Evolutionary conservation across 176 grass and related monocot genomes (phyloP).

Genomic region (Raddia guianensis): DNA sequence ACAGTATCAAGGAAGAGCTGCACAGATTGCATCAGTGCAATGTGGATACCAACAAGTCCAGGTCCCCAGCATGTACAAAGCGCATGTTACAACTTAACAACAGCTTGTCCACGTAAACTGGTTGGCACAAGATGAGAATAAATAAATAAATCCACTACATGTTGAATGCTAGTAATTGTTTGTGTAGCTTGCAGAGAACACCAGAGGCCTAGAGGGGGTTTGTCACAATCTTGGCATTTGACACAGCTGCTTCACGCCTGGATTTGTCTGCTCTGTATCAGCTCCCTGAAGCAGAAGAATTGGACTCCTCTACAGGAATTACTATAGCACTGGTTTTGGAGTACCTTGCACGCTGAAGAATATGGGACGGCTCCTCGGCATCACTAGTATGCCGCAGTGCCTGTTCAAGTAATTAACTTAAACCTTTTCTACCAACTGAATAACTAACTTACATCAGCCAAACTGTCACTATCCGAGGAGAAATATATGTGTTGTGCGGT

Average conservation of each 20-base stretch:
- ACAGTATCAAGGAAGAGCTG: background rate
- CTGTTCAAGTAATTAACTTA: background rate
- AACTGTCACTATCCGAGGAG: constrained; percentile 11
- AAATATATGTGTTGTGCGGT: constrained; percentile 23
- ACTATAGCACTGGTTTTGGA: background rate
- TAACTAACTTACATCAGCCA: constrained; percentile 16
- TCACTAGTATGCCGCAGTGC: background rate
- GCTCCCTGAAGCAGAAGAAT: background rate
- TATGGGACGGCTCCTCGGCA: background rate
- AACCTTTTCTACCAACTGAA: constrained; percentile 10
- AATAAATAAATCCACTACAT: background rate
- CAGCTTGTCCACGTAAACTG: background rate
- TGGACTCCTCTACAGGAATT: background rate
- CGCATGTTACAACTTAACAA: background rate
- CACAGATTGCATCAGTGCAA: background rate
- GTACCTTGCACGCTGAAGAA: background rate
- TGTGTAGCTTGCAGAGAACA: background rate
- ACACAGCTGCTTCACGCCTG: constrained; percentile 33
- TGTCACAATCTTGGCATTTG: constrained; percentile 33
- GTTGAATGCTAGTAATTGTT: background rate
- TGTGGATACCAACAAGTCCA: background rate
- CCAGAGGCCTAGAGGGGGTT: background rate
- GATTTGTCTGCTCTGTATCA: constrained; percentile 21
- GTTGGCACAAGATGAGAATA: background rate
- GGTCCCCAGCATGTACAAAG: background rate